These are phyloP conservation scores for Fragilaria crotonensis DNA, from an alignment of 108 stramenopile species.

Conservation along the genomic window DNA sequence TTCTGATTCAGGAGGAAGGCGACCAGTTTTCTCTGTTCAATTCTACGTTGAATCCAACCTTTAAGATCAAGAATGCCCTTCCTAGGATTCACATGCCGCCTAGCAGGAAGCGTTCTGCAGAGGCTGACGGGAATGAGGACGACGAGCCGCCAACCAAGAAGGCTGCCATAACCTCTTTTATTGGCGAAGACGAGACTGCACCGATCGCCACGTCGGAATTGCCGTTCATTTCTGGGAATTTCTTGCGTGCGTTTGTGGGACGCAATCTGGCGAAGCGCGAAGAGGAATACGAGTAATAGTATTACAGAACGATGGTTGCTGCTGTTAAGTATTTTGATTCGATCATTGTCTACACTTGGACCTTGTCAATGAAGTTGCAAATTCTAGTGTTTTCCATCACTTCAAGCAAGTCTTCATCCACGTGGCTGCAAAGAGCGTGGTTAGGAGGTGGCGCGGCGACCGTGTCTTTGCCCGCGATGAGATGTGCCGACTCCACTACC, in stretches of 20 bases:
- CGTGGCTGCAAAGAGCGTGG: constrained; percentile 20
- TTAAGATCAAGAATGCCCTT: constrained; percentile 2
- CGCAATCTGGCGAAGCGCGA: constrained; percentile 12
- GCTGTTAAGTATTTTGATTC: background rate
- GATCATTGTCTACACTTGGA: background rate
- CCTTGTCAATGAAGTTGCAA: background rate
- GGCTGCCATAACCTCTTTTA: constrained; percentile 8
- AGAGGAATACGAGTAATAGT: constrained; percentile 1
- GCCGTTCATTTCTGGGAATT: constrained; percentile 47
- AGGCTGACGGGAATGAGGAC: constrained; percentile 12
- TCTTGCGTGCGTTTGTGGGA: constrained; percentile 48
- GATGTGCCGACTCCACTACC: constrained; percentile 22
- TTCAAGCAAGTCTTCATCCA: constrained; percentile 36
- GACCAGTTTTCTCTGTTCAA: constrained; percentile 2
- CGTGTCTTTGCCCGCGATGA: constrained; percentile 42
- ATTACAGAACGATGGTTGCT: background rate
- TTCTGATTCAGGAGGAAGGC: background rate
- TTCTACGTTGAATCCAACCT: background rate
- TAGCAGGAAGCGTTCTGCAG: constrained; percentile 14
- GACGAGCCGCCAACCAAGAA: constrained; percentile 26
- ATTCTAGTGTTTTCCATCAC: constrained; percentile 10
- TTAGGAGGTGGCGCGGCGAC: constrained; percentile 30
- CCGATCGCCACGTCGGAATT: constrained; percentile 37
- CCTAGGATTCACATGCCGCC: constrained; percentile 1
- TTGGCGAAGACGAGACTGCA: constrained; percentile 7